These are phyloP conservation scores for Perilla frutescens DNA, from an alignment of 257 asterid species.

Conservation along the genomic window DNA sequence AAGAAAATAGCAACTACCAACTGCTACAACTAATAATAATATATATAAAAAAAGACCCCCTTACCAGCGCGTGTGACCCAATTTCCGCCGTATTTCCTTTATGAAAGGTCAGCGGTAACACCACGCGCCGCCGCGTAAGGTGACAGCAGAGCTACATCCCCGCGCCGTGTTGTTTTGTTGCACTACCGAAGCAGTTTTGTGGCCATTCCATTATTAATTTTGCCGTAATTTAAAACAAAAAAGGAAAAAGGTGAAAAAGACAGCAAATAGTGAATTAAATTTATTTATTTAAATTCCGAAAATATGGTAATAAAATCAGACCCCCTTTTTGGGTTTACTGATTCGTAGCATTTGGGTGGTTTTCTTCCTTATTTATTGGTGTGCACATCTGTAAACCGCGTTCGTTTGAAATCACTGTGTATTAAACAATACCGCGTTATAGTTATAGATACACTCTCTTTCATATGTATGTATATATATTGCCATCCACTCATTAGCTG, in stretches of 20 bases:
- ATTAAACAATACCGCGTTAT: conserved; percentile 29
- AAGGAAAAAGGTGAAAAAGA: conserved; percentile 12
- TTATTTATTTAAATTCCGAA: not conserved
- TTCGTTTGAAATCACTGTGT: conserved; percentile 27
- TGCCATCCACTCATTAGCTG: conserved; percentile 25
- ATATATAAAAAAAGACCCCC: not conserved
- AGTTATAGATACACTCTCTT: not conserved
- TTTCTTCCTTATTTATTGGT: not conserved
- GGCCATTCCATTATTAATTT: not conserved
- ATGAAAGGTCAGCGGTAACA: no score
- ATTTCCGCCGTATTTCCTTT: no score
- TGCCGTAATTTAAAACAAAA: not conserved
- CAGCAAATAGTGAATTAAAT: not conserved
- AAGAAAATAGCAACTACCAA: conserved; percentile 34
- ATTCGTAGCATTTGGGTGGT: conserved; percentile 1
- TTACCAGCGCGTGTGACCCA: not conserved
- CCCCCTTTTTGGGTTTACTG: not conserved
- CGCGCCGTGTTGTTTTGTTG: conserved; percentile 31
- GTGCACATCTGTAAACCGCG: conserved; percentile 47
- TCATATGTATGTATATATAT: conserved; percentile 7
- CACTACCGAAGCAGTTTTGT: conserved; percentile 32
- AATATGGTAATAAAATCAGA: conserved; percentile 25
- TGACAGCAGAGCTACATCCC: conserved; percentile 14
- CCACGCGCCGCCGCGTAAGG: conserved; percentile 33
- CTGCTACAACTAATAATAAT: conserved; percentile 1